A percentile compares a stretch with the other conserved stretches of the same genome.
phyloP scores from a whole-genome alignment of 2,329 filamentous ascomycete species.

The Arthrinium phaeospermum region DNA sequence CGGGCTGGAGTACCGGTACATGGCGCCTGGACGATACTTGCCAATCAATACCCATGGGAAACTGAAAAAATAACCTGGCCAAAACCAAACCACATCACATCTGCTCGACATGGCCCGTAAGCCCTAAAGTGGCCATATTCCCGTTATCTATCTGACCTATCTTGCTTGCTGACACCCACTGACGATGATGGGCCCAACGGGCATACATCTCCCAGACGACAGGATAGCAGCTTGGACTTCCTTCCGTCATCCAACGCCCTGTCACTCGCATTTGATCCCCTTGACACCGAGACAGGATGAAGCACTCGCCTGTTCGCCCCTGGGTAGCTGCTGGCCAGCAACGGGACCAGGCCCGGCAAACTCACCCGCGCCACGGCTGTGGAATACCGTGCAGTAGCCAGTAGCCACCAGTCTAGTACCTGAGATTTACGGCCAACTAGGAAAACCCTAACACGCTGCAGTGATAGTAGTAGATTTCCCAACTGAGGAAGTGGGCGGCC shows the following conservation, averaged over 20 bases:
- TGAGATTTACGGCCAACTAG: background rate
- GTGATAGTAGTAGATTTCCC: background rate
- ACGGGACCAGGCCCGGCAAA: background rate
- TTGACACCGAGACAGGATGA: background rate
- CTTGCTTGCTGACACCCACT: background rate
- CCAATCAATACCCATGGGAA: background rate
- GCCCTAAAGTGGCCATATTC: background rate
- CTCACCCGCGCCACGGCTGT: background rate
- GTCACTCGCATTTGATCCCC: background rate
- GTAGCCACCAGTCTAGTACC: background rate
- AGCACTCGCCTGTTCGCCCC: background rate
- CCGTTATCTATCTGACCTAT: slow-evolving; percentile 7
- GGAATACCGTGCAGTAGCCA: slow-evolving; percentile 2
- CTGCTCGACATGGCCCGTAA: background rate
- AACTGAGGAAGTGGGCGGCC: background rate
- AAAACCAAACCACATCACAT: background rate
- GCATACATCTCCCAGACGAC: background rate
- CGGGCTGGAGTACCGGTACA: background rate
- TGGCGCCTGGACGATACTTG: background rate
- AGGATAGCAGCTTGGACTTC: background rate
- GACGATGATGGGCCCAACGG: background rate
- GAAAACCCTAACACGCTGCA: background rate
- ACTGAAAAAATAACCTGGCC: background rate
- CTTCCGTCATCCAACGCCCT: background rate
- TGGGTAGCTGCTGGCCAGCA: background rate